Evolutionary conservation across 192 early-diverging fungal species (phyloP).

Genomic region (Gamsiella multidivaricata): DNA sequence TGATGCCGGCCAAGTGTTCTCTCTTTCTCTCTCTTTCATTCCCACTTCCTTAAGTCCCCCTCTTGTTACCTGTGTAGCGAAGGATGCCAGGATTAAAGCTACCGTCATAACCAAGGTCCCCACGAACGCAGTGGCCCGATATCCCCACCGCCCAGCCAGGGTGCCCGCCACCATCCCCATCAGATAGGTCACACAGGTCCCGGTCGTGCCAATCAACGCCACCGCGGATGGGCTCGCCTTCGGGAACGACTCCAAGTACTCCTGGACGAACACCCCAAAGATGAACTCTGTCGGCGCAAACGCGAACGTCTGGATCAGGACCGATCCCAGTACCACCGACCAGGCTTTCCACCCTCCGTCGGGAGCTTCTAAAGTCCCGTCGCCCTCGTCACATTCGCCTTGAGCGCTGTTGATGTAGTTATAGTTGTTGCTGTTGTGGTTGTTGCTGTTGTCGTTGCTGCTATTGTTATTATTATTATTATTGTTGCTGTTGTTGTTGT

Average conservation of each 20-base stretch:
- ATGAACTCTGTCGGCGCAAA: slow-evolving; percentile 50
- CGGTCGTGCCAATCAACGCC: slow-evolving; percentile 38
- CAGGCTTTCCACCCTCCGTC: slow-evolving; percentile 32
- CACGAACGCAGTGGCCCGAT: slow-evolving; percentile 48
- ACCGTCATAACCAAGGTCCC: slow-evolving; percentile 55
- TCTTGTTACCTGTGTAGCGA: slow-evolving; percentile 46
- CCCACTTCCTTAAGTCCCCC: too few species aligned
- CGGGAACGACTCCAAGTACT: slow-evolving; percentile 21
- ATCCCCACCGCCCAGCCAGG: slow-evolving; percentile 55
- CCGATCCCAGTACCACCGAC: slow-evolving; percentile 21
- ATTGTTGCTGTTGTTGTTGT: too few species aligned
- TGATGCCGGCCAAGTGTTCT: too few species aligned
- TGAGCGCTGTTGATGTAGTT: too few species aligned
- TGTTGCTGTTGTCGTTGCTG: too few species aligned
- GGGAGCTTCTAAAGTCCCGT: too few species aligned
- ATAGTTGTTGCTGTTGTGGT: too few species aligned
- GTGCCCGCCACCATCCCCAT: slow-evolving; percentile 33
- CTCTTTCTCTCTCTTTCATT: too few species aligned
- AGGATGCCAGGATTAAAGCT: slow-evolving; percentile 57
- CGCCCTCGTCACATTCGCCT: too few species aligned
- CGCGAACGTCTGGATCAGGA: slow-evolving; percentile 34
- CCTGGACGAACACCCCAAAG: slow-evolving; percentile 38
- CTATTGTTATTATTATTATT: too few species aligned
- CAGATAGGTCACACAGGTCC: slow-evolving; percentile 17
- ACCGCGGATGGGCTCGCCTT: slow-evolving; percentile 9